Conservation (phyloP, 306 rosid species). For the Medicago ruthenica region DNA sequence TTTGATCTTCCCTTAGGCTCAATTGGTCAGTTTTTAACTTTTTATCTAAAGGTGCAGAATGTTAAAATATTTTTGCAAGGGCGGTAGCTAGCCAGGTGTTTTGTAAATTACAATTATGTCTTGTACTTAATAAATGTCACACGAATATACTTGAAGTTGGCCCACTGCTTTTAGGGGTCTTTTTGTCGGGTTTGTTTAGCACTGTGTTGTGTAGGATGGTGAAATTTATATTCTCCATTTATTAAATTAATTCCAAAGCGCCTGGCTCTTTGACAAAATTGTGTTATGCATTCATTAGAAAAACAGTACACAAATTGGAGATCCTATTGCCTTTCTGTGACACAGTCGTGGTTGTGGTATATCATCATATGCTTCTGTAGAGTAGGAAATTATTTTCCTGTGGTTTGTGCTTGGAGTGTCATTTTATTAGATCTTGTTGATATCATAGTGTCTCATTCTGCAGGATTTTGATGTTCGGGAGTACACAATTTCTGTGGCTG, state of each 20-base stretch:
- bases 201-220: conserved; percentile 2
- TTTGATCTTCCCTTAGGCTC: conserved; percentile 21
- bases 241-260: conserved; percentile 1
- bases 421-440: conserved; percentile 38
- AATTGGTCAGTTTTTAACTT: conserved; percentile 20
- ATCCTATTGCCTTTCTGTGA: conserved; percentile 18
- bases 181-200: conserved; percentile 23
- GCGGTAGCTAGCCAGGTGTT: conserved; percentile 24
- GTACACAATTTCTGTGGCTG: conserved; percentile 92
- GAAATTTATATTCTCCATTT: conserved; percentile 26
- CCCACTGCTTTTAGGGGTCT: conserved; percentile 8
- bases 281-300: background rate
- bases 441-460: conserved; percentile 35
- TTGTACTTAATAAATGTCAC: conserved; percentile 15
- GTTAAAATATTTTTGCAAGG: conserved; percentile 27
- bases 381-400: conserved; percentile 39
- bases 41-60: background rate
- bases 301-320: background rate
- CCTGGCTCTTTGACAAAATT: conserved; percentile 16
- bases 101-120: conserved; percentile 18
- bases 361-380: conserved; percentile 17
- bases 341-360: conserved; percentile 14
- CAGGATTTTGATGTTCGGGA: conserved; percentile 98
- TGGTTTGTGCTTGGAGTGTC: conserved; percentile 37
- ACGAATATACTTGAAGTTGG: background rate